Evolutionary conservation across 2,329 filamentous ascomycete genomes (phyloP).

Genomic region (Pseudocercospora fuligena): DNA sequence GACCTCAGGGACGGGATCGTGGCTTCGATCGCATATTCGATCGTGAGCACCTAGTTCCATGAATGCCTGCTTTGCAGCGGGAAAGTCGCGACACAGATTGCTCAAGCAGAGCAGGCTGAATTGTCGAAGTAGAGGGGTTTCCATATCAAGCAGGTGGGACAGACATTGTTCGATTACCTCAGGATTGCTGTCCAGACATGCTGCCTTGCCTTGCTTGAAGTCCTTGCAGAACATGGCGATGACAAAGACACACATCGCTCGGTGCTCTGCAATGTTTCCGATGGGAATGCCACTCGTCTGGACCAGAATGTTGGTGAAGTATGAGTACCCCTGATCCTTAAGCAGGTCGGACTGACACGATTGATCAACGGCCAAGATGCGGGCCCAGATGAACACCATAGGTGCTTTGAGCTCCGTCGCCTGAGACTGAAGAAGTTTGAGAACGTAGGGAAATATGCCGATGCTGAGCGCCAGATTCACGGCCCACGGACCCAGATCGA

Average conservation of each 20-base stretch:
- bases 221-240: conserved; percentile 96
- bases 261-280: conserved; percentile 88
- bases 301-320: conserved; percentile 92
- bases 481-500: conserved; percentile 96
- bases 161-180: conserved; percentile 91
- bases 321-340: conserved; percentile 96
- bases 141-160: conserved; percentile 78
- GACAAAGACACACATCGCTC: conserved; percentile 98
- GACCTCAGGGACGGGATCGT: conserved; percentile 89
- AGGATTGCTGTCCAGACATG: conserved; percentile 84
- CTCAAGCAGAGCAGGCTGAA: conserved; percentile 97
- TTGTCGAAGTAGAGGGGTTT: conserved; percentile 87
- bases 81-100: conserved; percentile 88
- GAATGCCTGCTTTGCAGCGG: conserved; percentile 95
- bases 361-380: conserved; percentile 91
- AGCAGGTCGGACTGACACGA: conserved; percentile 91
- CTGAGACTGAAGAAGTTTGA: conserved; percentile 94
- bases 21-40: conserved; percentile 77
- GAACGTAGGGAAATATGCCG: conserved; percentile 97
- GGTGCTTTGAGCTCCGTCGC: conserved; percentile 94
- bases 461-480: conserved; percentile 98
- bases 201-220: conserved; percentile 87
- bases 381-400: conserved; percentile 99
- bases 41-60: conserved; percentile 84
- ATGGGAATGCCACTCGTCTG: conserved; percentile 74